A percentile compares a stretch with the other conserved stretches of the same genome.
These are phyloP conservation scores for Helicostylum pulchrum DNA, from an alignment of 192 early-diverging fungal genomes.

Conservation along the genomic window DNA sequence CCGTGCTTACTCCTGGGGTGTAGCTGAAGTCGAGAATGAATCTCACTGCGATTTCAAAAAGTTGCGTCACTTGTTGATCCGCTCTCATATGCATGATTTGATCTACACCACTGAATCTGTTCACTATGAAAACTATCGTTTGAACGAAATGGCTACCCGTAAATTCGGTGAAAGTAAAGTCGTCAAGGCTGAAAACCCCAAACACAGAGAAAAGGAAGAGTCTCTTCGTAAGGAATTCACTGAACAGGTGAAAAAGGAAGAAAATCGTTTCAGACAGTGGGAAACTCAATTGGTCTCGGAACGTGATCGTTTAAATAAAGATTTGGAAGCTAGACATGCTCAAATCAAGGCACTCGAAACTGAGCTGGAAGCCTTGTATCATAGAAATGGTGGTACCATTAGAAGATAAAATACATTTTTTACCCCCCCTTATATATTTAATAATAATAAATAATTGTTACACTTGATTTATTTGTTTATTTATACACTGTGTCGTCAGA, in stretches of 20 bases:
- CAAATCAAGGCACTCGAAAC: conserved; percentile 91
- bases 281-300: conserved; percentile 96
- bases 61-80: conserved; percentile 79
- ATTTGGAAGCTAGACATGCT: conserved; percentile 92
- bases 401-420: conserved; percentile 2
- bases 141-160: conserved; percentile 83
- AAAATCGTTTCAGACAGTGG: conserved; percentile 98
- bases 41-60: conserved; percentile 94
- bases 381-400: conserved; percentile 32
- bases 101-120: conserved; percentile 89
- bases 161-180: conserved; percentile 59
- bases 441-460: too few species aligned
- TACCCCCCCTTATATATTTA: too few species aligned
- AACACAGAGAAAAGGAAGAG: conserved; percentile 99
- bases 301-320: conserved; percentile 97
- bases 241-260: conserved; percentile 95
- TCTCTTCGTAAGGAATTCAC: conserved; percentile 93
- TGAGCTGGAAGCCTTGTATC: conserved; percentile 58
- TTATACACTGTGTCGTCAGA: too few species aligned
- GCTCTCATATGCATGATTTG: conserved; percentile 95
- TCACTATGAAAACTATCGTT: conserved; percentile 93
- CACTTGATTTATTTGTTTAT: too few species aligned
- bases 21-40: conserved; percentile 95
- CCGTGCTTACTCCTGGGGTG: conserved; percentile 88
- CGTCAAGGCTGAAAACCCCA: conserved; percentile 79